Percentiles rank a stretch among this genome's conserved stretches.
phyloP scores from a whole-genome alignment of 2,329 filamentous ascomycete genomes.

The Rhynchosporium agropyri region DNA sequence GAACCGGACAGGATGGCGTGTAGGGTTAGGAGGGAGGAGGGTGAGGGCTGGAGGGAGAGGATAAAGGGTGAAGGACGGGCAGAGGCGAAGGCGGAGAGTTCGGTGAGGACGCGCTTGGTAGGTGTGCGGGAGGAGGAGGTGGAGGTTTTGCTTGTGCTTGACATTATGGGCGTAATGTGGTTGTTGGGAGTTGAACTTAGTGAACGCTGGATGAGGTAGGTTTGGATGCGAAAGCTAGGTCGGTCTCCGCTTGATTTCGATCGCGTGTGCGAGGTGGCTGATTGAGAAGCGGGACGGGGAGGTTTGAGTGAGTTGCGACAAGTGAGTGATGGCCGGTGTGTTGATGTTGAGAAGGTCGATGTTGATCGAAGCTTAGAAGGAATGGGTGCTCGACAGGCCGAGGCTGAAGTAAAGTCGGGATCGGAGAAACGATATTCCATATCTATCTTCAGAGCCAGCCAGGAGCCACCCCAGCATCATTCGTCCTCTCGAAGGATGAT shows the following conservation, averaged over 20 bases:
- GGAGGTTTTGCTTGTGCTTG: conserved; percentile 19
- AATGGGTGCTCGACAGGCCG: conserved; percentile 1
- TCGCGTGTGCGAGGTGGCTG: no score
- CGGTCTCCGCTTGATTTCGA: not conserved
- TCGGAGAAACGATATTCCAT: conserved; percentile 8
- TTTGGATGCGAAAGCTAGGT: not conserved
- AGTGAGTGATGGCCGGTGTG: not conserved
- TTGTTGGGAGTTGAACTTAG: not conserved
- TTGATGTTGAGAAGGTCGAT: not conserved
- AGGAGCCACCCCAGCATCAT: no score
- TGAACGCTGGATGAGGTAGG: not conserved
- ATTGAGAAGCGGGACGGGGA: no score
- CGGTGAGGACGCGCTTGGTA: conserved; percentile 59
- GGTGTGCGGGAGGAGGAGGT: conserved; percentile 44
- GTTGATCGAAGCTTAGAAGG: not conserved
- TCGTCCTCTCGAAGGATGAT: no score
- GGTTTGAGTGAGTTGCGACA: not conserved
- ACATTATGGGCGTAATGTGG: conserved; percentile 14
- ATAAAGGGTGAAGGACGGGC: conserved; percentile 55
- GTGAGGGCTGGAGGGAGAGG: conserved; percentile 55
- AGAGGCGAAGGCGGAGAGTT: conserved; percentile 49
- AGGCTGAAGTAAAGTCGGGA: conserved; percentile 4
- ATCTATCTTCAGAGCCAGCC: no score
- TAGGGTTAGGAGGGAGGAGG: conserved; percentile 60
- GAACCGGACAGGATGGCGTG: conserved; percentile 61